A percentile compares a stretch with the other conserved stretches of the same genome.
These are phyloP conservation scores for Phoma sp. DNA, from an alignment of 2,329 filamentous ascomycete genomes.

Conservation along the genomic window DNA sequence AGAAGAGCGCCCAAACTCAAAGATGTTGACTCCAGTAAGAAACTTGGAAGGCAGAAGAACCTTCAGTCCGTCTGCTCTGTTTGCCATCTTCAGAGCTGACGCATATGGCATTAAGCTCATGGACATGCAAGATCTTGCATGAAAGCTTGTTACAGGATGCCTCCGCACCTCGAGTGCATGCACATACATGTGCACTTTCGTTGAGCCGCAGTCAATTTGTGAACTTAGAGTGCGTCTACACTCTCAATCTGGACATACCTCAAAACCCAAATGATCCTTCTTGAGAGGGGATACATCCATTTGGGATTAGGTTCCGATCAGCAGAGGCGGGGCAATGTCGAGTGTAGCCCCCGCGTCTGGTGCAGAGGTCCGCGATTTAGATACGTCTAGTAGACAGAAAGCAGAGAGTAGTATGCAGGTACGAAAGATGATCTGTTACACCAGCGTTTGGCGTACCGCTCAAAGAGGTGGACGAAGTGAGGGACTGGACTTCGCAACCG, in stretches of 20 bases:
- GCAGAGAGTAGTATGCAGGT: slow-evolving; percentile 11
- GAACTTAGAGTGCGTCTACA: not conserved
- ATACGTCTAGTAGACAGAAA: not conserved
- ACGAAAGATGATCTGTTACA: slow-evolving; percentile 6
- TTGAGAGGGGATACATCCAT: not conserved
- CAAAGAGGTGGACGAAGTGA: not conserved
- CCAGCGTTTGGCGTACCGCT: slow-evolving; percentile 1
- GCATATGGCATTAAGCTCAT: not conserved
- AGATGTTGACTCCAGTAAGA: not conserved
- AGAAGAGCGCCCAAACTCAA: not conserved
- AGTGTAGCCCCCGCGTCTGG: not conserved
- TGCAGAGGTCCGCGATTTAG: not conserved
- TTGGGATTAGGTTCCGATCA: not conserved
- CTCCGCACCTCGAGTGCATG: not conserved
- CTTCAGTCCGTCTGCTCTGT: not conserved
- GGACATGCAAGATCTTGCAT: not conserved
- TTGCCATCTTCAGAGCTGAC: not conserved
- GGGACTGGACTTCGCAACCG: not conserved
- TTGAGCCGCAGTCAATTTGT: not conserved
- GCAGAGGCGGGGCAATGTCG: not conserved
- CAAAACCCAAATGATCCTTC: not conserved
- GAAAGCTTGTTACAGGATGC: not conserved
- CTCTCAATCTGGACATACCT: not conserved
- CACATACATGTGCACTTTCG: not conserved
- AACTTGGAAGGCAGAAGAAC: not conserved